These are phyloP conservation scores for Sporothrix pseudoabietina DNA, from an alignment of 2,329 filamentous ascomycete genomes.

Conservation along the genomic window DNA sequence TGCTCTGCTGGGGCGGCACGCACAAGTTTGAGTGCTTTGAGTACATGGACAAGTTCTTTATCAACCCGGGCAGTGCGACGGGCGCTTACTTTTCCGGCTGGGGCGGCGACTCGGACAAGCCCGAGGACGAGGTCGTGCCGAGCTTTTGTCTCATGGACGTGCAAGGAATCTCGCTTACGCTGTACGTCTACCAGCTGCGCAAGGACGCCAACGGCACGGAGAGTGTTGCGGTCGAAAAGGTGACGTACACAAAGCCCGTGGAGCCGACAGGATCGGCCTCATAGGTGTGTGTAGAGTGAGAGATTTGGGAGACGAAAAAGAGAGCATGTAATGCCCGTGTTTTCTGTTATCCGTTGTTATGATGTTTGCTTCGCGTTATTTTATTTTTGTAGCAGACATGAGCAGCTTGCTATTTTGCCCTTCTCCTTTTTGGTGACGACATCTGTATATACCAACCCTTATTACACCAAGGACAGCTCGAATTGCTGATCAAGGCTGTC, in stretches of 20 bases:
- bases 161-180: slow-evolving; percentile 90
- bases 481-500: not conserved
- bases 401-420: not conserved
- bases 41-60: slow-evolving; percentile 75
- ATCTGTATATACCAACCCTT: slow-evolving; percentile 27
- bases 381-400: slow-evolving; percentile 7
- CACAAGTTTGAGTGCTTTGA: slow-evolving; percentile 71
- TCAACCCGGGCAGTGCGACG: slow-evolving; percentile 68
- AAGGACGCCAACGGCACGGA: slow-evolving; percentile 76
- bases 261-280: slow-evolving; percentile 58
- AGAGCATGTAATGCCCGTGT: not conserved
- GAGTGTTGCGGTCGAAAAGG: slow-evolving; percentile 81
- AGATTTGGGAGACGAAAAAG: no score
- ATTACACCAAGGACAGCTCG: not conserved
- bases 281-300: slow-evolving; percentile 37
- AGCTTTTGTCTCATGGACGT: slow-evolving; percentile 99
- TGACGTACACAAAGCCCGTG: slow-evolving; percentile 79
- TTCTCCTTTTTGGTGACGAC: not conserved
- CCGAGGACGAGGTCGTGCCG: slow-evolving; percentile 74
- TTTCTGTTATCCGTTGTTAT: not conserved
- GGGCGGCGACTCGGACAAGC: slow-evolving; percentile 69
- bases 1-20: slow-evolving; percentile 69
- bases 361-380: not conserved
- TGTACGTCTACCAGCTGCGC: slow-evolving; percentile 89
- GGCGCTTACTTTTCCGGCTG: slow-evolving; percentile 64